phyloP scores from a whole-genome alignment of 2,329 filamentous ascomycete species.

The Phyllosticta ampelicida region DNA sequence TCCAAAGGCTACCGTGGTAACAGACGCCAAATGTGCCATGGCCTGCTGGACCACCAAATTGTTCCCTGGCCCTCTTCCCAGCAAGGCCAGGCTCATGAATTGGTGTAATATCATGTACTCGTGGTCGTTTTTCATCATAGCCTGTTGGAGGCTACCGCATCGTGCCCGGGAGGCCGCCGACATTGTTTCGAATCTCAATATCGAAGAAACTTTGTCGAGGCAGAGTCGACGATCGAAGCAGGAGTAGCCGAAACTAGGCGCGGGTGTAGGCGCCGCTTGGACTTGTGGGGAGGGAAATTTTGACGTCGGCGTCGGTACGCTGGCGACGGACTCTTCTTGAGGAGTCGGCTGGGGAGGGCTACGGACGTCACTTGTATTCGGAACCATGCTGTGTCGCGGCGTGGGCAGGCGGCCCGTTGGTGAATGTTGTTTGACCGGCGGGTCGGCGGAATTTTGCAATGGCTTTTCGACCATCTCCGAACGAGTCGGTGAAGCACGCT shows the following conservation, averaged over 20 bases:
- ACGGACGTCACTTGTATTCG: neutral
- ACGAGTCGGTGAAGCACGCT: too few relatives aligned
- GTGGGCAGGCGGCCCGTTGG: neutral
- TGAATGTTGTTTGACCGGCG: neutral
- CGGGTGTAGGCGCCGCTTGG: neutral
- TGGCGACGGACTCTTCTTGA: neutral
- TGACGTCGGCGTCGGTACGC: neutral
- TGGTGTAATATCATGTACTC: slow-evolving; percentile 6
- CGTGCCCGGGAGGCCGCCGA: neutral
- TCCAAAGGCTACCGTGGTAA: neutral
- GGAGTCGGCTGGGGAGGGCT: neutral
- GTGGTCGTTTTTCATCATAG: neutral
- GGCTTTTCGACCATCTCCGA: too few relatives aligned
- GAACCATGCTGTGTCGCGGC: neutral
- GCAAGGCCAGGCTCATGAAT: slow-evolving; percentile 4
- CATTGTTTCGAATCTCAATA: neutral
- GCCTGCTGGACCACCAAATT: neutral
- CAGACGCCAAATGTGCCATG: neutral
- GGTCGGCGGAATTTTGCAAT: too few relatives aligned
- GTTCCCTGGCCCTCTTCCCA: neutral
- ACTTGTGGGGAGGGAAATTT: neutral
- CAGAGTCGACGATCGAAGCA: neutral
- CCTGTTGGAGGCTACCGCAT: neutral
- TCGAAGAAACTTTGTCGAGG: neutral
- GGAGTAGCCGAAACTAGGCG: neutral